These are phyloP conservation scores for Cutaneotrichosporon dermatis DNA, from an alignment of 1,284 basidiomycete species.

Conservation along the genomic window DNA sequence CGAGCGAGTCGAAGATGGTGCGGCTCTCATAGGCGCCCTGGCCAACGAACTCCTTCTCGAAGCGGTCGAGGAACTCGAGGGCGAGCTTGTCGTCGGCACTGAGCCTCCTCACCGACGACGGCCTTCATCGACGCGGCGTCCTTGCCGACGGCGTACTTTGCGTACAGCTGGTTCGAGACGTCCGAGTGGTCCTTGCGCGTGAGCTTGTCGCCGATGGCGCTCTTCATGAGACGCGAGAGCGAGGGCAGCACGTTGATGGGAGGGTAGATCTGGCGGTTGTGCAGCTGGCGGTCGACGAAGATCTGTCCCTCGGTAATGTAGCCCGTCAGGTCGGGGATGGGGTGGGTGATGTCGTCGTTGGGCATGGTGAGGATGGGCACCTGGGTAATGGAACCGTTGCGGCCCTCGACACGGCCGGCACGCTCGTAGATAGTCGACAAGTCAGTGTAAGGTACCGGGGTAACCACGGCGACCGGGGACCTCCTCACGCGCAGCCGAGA, in stretches of 20 bases:
- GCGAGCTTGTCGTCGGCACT: conserved; percentile 58
- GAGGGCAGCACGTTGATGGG: conserved; percentile 99
- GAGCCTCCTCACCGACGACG: conserved; percentile 96
- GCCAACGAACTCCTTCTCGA: conserved; percentile 89
- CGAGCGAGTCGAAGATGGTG: conserved; percentile 94
- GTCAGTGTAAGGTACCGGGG: conserved; percentile 86
- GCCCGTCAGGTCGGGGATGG: conserved; percentile 98
- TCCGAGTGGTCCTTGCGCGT: conserved; percentile 98
- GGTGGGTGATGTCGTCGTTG: conserved; percentile 99
- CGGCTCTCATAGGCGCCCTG: conserved; percentile 95
- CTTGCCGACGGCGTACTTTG: conserved; percentile 94
- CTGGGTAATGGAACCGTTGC: conserved; percentile 99
- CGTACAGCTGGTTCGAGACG: conserved; percentile 97
- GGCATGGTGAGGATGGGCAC: conserved; percentile 99
- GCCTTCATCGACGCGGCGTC: conserved; percentile 99
- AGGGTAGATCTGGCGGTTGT: conserved; percentile 86
- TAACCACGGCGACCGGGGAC: conserved; percentile 99
- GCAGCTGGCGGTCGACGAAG: conserved; percentile 78
- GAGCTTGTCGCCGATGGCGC: conserved; percentile 93
- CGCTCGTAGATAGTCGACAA: conserved; percentile 99
- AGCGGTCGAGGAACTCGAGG: conserved; percentile 87
- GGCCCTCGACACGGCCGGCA: conserved; percentile 94
- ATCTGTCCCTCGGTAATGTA: conserved; percentile 99
- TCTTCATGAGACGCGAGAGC: conserved; percentile 98
- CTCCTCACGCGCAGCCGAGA: conserved; percentile 97